Percentiles rank a stretch among this genome's conserved stretches.
phyloP scores from a whole-genome alignment of 345 rosid genomes.

The Ceriops tagal region DNA sequence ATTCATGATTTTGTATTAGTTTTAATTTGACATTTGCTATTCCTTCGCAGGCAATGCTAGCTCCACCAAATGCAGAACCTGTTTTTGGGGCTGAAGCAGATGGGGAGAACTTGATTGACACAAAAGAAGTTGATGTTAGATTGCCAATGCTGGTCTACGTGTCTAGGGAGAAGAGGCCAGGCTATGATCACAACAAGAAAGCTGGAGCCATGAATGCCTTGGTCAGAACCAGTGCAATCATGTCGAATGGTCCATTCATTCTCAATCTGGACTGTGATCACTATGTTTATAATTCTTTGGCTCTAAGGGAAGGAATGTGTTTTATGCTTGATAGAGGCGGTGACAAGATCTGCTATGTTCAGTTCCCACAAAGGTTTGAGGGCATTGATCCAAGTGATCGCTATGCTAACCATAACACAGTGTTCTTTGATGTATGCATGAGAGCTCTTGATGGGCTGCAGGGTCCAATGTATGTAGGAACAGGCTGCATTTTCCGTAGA shows the following conservation, averaged over 20 bases:
- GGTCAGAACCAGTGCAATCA: constrained; percentile 34
- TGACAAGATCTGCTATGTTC: constrained; percentile 29
- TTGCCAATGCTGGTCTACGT: constrained; percentile 32
- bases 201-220: constrained; percentile 38
- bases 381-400: constrained; percentile 38
- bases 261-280: constrained; percentile 34
- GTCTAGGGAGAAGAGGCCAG: constrained; percentile 31
- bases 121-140: constrained; percentile 26
- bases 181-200: constrained; percentile 35
- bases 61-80: constrained; percentile 72
- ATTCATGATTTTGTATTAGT: not conserved
- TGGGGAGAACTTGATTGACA: constrained; percentile 28
- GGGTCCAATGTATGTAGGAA: constrained; percentile 36
- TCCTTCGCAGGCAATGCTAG: constrained; percentile 60
- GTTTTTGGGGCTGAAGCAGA: constrained; percentile 33
- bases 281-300: constrained; percentile 32
- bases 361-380: constrained; percentile 37
- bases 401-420: constrained; percentile 33
- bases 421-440: constrained; percentile 36
- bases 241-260: constrained; percentile 35
- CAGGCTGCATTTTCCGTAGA: constrained; percentile 34
- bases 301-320: constrained; percentile 35
- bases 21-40: constrained; percentile 4
- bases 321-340: constrained; percentile 39
- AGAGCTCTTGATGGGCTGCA: constrained; percentile 34